Evolutionary conservation across 495 filamentous ascomycete species (phyloP).

Genomic region (Aspergillus coremiiformis): DNA sequence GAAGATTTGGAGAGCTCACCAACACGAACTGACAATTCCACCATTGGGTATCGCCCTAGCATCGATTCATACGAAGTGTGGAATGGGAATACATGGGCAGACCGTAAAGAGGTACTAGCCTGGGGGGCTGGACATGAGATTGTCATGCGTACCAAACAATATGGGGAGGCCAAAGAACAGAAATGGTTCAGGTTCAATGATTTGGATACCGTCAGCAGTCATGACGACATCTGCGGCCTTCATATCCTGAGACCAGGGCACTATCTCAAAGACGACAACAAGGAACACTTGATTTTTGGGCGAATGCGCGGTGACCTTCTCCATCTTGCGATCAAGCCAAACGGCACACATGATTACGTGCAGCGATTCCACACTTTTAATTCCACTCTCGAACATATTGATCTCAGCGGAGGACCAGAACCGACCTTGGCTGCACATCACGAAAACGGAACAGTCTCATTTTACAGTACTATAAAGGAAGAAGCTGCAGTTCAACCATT

Average conservation of each 20-base stretch:
- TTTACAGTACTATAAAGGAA: constrained; percentile 37
- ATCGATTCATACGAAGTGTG: constrained; percentile 55
- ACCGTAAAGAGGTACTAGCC: constrained; percentile 49
- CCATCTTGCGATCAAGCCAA: constrained; percentile 29
- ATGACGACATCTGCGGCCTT: constrained; percentile 55
- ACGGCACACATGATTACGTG: constrained; percentile 19
- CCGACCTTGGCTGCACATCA: constrained; percentile 42
- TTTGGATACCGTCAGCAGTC: constrained; percentile 43
- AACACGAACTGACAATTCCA: constrained; percentile 43
- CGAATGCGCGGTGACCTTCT: constrained; percentile 33
- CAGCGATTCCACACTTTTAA: constrained; percentile 30
- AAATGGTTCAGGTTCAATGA: constrained; percentile 49
- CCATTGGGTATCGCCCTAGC: constrained; percentile 55
- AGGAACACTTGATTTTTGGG: constrained; percentile 35
- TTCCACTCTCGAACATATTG: constrained; percentile 24
- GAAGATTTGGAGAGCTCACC: constrained; percentile 23
- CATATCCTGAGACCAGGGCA: constrained; percentile 44
- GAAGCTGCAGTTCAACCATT: constrained; percentile 31
- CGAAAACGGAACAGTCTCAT: constrained; percentile 32
- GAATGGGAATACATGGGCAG: constrained; percentile 43
- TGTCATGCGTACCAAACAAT: constrained; percentile 37
- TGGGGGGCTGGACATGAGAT: constrained; percentile 58
- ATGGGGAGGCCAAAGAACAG: constrained; percentile 13
- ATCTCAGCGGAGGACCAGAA: constrained; percentile 25
- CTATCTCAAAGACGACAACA: constrained; percentile 17